A percentile compares a stretch with the other conserved stretches of the same genome.
Conservation (phyloP, 148 eudicot species). For the Gaultheria prostrata region DNA sequence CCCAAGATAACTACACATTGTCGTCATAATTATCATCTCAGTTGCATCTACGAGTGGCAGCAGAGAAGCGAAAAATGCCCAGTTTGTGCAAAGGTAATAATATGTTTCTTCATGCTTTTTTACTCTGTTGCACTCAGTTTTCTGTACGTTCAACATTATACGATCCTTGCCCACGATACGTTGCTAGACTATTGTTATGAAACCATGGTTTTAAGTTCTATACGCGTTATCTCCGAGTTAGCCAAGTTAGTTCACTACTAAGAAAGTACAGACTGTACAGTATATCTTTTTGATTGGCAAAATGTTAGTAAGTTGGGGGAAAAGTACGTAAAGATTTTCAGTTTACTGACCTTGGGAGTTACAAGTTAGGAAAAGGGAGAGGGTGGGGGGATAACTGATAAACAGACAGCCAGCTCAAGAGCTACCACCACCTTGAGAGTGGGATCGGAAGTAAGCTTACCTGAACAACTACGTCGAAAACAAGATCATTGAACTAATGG, state of each 20-base stretch:
- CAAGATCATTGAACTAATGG: background rate
- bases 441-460: background rate
- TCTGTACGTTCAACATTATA: background rate
- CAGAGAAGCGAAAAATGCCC: constrained; percentile 35
- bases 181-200: background rate
- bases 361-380: background rate
- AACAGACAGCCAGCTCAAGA: background rate
- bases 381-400: background rate
- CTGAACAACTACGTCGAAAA: background rate
- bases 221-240: background rate
- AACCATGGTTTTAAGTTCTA: background rate
- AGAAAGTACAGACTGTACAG: too few relatives aligned
- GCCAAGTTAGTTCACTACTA: background rate
- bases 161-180: background rate
- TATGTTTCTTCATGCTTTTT: background rate
- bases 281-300: background rate
- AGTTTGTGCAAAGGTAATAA: constrained; percentile 26
- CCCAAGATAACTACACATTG: constrained; percentile 34
- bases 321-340: background rate
- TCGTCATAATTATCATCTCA: constrained; percentile 33
- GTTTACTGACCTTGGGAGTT: background rate
- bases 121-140: background rate
- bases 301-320: background rate
- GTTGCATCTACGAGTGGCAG: constrained; percentile 44
- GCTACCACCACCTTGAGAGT: too few relatives aligned